Percentiles rank a stretch among this genome's conserved stretches.
Evolutionary conservation across 1,139 yeast species (phyloP).

Genomic region (Pichia inconspicua): DNA sequence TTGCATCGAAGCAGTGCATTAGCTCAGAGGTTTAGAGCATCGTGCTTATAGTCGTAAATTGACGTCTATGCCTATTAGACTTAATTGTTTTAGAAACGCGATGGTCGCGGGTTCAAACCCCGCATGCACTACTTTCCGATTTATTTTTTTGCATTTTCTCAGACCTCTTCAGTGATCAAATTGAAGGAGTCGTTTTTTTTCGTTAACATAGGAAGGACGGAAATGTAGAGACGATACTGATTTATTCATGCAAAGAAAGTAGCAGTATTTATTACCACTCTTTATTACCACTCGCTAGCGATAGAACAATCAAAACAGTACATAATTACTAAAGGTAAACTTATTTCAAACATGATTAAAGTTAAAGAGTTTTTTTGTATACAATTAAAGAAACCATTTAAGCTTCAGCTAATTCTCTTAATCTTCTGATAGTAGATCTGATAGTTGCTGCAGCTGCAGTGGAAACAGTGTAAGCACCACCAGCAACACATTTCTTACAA

Average conservation of each 20-base stretch:
- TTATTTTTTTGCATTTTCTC: constrained; percentile 3
- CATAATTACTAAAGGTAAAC: neutral
- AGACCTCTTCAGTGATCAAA: no score
- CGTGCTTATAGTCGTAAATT: constrained; percentile 31
- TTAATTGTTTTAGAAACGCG: constrained; percentile 30
- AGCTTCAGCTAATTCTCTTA: constrained; percentile 99
- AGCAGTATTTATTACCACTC: no score
- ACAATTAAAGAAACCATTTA: constrained; percentile 33
- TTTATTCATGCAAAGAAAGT: no score
- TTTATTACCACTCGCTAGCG: no score
- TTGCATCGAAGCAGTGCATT: constrained; percentile 28
- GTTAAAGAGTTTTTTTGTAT: constrained; percentile 4
- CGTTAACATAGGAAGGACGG: no score
- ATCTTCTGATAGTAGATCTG: constrained; percentile 99
- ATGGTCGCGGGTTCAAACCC: constrained; percentile 34
- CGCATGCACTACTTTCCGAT: constrained; percentile 27
- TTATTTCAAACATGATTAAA: neutral
- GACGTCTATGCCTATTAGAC: constrained; percentile 30
- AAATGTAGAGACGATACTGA: no score
- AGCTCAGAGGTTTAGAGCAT: constrained; percentile 33
- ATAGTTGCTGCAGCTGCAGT: constrained; percentile 99
- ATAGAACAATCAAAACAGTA: no score
- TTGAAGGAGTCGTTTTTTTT: no score
- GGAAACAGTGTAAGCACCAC: constrained; percentile 99
- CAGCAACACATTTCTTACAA: constrained; percentile 96